Conservation (phyloP, 345 rosid genomes). For the Pugionium dolabratum region DNA sequence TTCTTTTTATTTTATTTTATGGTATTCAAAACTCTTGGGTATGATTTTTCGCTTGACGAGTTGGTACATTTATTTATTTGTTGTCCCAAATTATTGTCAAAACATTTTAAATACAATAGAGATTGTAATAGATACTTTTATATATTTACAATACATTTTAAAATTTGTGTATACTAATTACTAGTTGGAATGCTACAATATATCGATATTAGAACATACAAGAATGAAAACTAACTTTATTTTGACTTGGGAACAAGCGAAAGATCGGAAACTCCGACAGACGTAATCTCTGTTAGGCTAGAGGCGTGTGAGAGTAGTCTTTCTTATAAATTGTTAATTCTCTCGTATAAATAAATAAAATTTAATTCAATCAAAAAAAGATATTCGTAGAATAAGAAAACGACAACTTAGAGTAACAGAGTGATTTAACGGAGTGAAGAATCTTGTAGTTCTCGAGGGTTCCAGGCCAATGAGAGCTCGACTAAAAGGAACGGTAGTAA, state of each 20-base stretch:
- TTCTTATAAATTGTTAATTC: neutral
- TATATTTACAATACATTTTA: too few relatives aligned
- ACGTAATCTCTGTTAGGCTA: constrained; percentile 23
- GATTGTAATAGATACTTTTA: too few relatives aligned
- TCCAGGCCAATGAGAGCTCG: constrained; percentile 23
- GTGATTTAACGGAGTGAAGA: constrained; percentile 28
- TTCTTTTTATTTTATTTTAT: too few relatives aligned
- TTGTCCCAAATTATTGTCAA: too few relatives aligned
- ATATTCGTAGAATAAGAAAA: constrained; percentile 11
- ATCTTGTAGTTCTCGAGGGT: constrained; percentile 27
- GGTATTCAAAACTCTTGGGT: neutral
- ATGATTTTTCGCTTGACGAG: too few relatives aligned
- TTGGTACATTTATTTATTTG: too few relatives aligned
- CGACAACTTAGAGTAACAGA: constrained; percentile 25
- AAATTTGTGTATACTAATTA: too few relatives aligned
- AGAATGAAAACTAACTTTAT: constrained; percentile 33
- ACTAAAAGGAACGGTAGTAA: neutral
- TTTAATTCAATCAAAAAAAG: neutral
- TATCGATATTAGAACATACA: constrained; percentile 11
- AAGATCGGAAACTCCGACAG: constrained; percentile 32
- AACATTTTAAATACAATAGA: too few relatives aligned
- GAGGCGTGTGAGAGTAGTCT: constrained; percentile 35
- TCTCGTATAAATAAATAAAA: neutral
- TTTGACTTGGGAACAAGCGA: constrained; percentile 34
- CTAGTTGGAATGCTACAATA: neutral